Base-by-base conservation (phyloP, 2,329 filamentous ascomycete species). In the Microcyclospora pomicola region DNA sequence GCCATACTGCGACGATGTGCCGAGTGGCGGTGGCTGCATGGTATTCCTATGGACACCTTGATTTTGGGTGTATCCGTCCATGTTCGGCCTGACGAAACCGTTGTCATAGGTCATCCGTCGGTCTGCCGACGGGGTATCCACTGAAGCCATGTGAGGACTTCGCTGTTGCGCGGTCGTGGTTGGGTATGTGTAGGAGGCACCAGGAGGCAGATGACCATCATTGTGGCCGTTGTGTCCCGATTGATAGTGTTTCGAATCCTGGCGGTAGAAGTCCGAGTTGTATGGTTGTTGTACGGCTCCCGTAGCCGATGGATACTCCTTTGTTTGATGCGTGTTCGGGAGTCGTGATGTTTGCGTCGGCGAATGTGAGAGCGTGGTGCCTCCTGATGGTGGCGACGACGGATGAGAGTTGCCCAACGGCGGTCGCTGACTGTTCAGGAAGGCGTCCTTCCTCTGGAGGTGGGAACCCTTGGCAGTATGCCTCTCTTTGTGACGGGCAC, bases 381-480 rank as follows among this genome's bases (percentile, higher is more conserved):
- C 40, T 28, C 41, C 29, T 19, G 39, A 42, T 3, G 45, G 40
- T 3, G 47, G 43, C 30, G 46, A 46, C 29, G 37, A 33, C 11
- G 46, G 31, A 9, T 34, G 37, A 34, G 41, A 45, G 6, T 38
- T 33, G 24, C 29, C 37, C 13, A 11, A 24, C n/a, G 43, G 32
- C 28, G 41, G 36, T 31, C 42, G 40, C 35, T 51, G 49, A 35
- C 46, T 51, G 46, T 74, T 71, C 56, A 77, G 65, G 54, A 78
- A 68, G 11, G 72, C 75, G 54, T 86, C 81, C 59, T 82, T 82
- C 40, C 80, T 76, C 55, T 79, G 79, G 38, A 86, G 63, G 44
- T 83, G 77, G 13, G 82, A 85, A 35, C 81, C 82, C 53, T 83
- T 81, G 36, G 63, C 64, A 7, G 62, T 66, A 44, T 68, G 64